Conservation (phyloP, 345 rosid species). For the Chamaenerion angustifolium region DNA sequence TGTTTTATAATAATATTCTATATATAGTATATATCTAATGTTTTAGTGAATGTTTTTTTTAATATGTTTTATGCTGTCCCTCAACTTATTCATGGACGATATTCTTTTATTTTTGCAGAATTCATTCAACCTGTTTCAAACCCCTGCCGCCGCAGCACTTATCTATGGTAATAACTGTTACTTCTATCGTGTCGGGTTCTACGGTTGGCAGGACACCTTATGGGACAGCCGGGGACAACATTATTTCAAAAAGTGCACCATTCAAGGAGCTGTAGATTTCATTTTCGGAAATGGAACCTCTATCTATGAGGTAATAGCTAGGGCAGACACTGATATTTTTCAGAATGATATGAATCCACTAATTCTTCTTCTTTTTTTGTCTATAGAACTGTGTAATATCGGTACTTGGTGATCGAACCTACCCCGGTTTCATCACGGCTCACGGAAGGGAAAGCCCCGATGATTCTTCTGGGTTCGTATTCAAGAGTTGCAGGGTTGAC, state of each 20-base stretch:
- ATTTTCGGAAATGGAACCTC: slow-evolving; percentile 74
- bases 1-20: too few relatives aligned
- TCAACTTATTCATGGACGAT: too few relatives aligned
- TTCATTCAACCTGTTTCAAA: slow-evolving; percentile 31
- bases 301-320: slow-evolving; percentile 69
- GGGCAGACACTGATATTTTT: too few relatives aligned
- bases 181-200: slow-evolving; percentile 47
- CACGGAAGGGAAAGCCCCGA: slow-evolving; percentile 28
- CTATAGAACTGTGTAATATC: slow-evolving; percentile 38
- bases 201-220: slow-evolving; percentile 63
- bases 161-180: slow-evolving; percentile 47
- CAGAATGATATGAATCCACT: too few relatives aligned
- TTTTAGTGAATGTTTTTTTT: neutral
- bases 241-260: slow-evolving; percentile 44
- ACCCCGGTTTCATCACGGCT: slow-evolving; percentile 42
- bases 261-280: slow-evolving; percentile 78
- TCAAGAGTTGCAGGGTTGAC: slow-evolving; percentile 28
- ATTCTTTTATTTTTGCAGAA: slow-evolving; percentile 32
- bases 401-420: slow-evolving; percentile 23
- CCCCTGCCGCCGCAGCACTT: slow-evolving; percentile 55
- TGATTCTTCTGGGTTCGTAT: slow-evolving; percentile 40
- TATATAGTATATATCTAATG: too few relatives aligned
- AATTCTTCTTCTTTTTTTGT: neutral
- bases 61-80: neutral
- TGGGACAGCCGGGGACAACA: slow-evolving; percentile 69